phyloP scores from a whole-genome alignment of 495 filamentous ascomycete genomes.

The Annulohypoxylon moriforme region DNA sequence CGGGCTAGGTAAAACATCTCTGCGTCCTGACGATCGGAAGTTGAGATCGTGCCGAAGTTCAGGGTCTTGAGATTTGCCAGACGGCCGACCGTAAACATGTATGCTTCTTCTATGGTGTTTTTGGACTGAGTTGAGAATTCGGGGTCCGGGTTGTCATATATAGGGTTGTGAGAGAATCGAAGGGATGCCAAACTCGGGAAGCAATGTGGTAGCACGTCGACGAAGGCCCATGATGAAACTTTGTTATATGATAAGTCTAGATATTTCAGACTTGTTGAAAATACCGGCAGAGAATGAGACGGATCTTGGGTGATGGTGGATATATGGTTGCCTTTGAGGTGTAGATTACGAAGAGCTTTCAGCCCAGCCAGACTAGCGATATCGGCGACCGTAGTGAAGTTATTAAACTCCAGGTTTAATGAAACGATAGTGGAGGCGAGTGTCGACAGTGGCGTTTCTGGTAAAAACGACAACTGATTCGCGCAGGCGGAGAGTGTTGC shows the following conservation, averaged over 20 bases:
- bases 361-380: constrained; percentile 68
- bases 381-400: constrained; percentile 69
- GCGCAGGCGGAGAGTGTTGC: constrained; percentile 63
- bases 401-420: constrained; percentile 80
- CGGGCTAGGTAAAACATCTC: constrained; percentile 91
- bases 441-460: constrained; percentile 59
- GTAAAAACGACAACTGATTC: constrained; percentile 59
- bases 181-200: constrained; percentile 80
- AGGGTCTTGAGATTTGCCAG: constrained; percentile 72
- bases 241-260: constrained; percentile 85
- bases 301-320: constrained; percentile 41
- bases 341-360: constrained; percentile 69
- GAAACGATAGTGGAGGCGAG: constrained; percentile 60
- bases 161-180: constrained; percentile 84
- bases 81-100: constrained; percentile 88
- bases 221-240: constrained; percentile 74
- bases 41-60: constrained; percentile 81
- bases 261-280: constrained; percentile 62
- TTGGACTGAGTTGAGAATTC: constrained; percentile 52
- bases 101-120: constrained; percentile 72
- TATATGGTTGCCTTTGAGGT: constrained; percentile 69
- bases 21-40: constrained; percentile 80
- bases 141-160: constrained; percentile 70
- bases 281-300: constrained; percentile 40
- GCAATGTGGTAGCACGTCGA: constrained; percentile 70